Percentiles rank a stretch among this genome's conserved stretches.
Conservation (phyloP, 306 rosid species). For the Canavalia gladiata region DNA sequence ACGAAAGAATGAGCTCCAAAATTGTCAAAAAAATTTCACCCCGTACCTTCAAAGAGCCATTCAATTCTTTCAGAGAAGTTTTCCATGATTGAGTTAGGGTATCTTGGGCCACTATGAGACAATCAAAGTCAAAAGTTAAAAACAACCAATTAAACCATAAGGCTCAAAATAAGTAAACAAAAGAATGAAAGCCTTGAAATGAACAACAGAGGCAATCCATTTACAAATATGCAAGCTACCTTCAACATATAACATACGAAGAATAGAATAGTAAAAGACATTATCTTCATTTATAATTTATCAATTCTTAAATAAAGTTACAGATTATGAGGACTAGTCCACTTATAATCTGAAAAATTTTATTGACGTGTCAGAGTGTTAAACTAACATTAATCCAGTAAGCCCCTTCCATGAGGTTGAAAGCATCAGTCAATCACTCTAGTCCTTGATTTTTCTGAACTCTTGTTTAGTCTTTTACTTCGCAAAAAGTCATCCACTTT, state of each 20-base stretch:
- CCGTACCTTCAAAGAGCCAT: slow-evolving; percentile 72
- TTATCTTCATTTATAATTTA: slow-evolving; percentile 30
- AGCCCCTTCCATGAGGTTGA: neutral
- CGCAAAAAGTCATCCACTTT: neutral
- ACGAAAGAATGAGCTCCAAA: slow-evolving; percentile 36
- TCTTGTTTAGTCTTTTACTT: neutral
- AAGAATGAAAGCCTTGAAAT: slow-evolving; percentile 30
- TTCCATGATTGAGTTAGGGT: slow-evolving; percentile 51
- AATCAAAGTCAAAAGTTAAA: slow-evolving; percentile 42
- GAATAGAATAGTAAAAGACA: neutral
- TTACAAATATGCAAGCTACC: slow-evolving; percentile 16
- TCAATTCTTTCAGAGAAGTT: slow-evolving; percentile 59
- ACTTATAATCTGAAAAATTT: neutral
- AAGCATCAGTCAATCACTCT: neutral
- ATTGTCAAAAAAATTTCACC: neutral
- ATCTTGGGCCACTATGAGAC: slow-evolving; percentile 52
- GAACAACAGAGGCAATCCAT: slow-evolving; percentile 37
- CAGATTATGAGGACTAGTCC: slow-evolving; percentile 23
- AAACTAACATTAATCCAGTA: neutral
- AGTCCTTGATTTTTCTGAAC: neutral
- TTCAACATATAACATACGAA: slow-evolving; percentile 25
- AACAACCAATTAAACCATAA: slow-evolving; percentile 41
- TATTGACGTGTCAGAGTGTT: neutral
- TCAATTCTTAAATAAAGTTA: slow-evolving; percentile 2
- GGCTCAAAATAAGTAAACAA: slow-evolving; percentile 25